Base-by-base conservation (phyloP, 148 eudicot species). In the Camellia lanceoleosa region DNA sequence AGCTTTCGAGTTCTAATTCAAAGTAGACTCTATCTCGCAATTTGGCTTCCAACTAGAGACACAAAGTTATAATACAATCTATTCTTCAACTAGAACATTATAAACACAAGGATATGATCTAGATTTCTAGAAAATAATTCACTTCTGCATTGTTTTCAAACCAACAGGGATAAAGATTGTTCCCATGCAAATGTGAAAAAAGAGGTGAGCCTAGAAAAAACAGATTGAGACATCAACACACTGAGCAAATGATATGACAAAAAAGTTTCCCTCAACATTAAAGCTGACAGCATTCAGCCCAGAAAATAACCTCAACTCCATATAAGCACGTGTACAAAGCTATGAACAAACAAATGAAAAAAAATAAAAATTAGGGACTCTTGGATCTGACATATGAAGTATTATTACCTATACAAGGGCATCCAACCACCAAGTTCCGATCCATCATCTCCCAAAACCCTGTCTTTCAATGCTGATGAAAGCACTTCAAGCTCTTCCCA, bases 401-500 rank as follows among this genome's bases (percentile, higher is more conserved):
- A 74, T 51, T 68, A 66, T 77, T 83, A 92, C 98, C 97, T 95
- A 84, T 92, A 95, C 80, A 95, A 81, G 12, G 92, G 80, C 83
- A 88, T 75, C 97, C 97, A 95, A 76, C 91, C 84, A 77, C 90
- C 94, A 18, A 95, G 81, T 76, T 87, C 85, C 13, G 86, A 77
- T 78, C 92, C 97, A 75, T 92, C 88, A 78, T 83, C 81, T 23
- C 97, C 99, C 20, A 87, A 64, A 80, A 87, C 58, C 68, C 78
- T 87, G 74, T 90, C 88, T 84, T 86, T 90, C 67, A 95, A 43
- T 70, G 81, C 83, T 64, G 82, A 77, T 18, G 93, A 87, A 83
- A 93, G 87, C 78, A 79, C 82, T 81, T 89, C 92, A 81, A 95
- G 91, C 80, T 89, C 90, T 42, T 87, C 93, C 93, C 89, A 91